Evolutionary conservation across 148 eudicot species (phyloP).

Genomic region (Oxyria digyna): DNA sequence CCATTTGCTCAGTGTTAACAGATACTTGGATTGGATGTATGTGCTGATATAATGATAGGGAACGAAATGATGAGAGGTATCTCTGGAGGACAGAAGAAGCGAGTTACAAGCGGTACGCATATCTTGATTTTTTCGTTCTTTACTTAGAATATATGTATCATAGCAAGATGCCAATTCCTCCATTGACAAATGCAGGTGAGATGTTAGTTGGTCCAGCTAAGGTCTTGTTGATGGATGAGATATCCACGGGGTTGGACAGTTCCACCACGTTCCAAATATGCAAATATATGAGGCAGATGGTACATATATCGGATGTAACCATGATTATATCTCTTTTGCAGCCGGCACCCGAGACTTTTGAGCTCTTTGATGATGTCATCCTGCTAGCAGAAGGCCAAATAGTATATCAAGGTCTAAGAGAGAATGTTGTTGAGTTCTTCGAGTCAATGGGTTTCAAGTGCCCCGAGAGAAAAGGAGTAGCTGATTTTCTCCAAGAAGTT

Average conservation of each 20-base stretch:
- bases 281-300: constrained; percentile 61
- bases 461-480: constrained; percentile 69
- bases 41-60: constrained; percentile 62
- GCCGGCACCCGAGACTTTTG: constrained; percentile 69
- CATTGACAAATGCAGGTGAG: constrained; percentile 40
- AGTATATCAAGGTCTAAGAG: constrained; percentile 67
- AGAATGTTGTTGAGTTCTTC: constrained; percentile 51
- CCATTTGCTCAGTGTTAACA: constrained; percentile 11
- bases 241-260: constrained; percentile 76
- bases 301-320: constrained; percentile 53
- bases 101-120: constrained; percentile 62
- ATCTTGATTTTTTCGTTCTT: constrained; percentile 3
- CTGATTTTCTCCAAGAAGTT: constrained; percentile 86
- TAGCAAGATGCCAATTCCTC: background rate
- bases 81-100: constrained; percentile 93
- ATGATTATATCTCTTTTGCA: constrained; percentile 63
- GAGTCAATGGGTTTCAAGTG: constrained; percentile 60
- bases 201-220: constrained; percentile 92
- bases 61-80: constrained; percentile 80
- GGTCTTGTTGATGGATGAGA: constrained; percentile 66
- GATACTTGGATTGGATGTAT: constrained; percentile 61
- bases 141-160: background rate
- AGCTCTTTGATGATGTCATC: constrained; percentile 66
- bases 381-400: constrained; percentile 63
- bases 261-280: constrained; percentile 69